A percentile compares a stretch with the other conserved stretches of the same genome.
Evolutionary conservation across 2,329 filamentous ascomycete species (phyloP).

Genomic region (Thielaviopsis ethacetica): DNA sequence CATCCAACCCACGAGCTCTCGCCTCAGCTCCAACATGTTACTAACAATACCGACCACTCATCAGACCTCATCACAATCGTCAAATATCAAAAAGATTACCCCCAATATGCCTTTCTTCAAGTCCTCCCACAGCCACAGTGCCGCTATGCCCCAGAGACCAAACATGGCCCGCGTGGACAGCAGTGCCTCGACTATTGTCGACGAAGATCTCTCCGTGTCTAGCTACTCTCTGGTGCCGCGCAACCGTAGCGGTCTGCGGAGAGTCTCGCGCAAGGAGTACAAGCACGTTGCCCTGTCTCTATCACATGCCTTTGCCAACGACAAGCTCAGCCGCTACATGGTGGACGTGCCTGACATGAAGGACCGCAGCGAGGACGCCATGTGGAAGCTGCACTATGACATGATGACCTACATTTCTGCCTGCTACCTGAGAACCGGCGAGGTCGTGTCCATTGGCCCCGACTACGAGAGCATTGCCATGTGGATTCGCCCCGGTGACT

Average conservation of each 20-base stretch:
- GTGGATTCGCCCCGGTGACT: slow-evolving; percentile 62
- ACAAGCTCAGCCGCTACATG: slow-evolving; percentile 60
- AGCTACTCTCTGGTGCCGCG: slow-evolving; percentile 32
- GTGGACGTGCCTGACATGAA: slow-evolving; percentile 54
- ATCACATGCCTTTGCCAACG: slow-evolving; percentile 60
- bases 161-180: slow-evolving; percentile 28
- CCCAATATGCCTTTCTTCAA: not conserved
- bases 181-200: slow-evolving; percentile 17
- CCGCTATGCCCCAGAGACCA: slow-evolving; percentile 13
- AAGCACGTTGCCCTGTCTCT: slow-evolving; percentile 55
- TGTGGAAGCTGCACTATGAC: slow-evolving; percentile 61
- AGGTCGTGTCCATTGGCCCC: slow-evolving; percentile 58
- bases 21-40: not conserved
- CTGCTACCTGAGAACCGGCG: slow-evolving; percentile 55
- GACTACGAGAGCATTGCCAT: slow-evolving; percentile 65
- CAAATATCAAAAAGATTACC: not conserved
- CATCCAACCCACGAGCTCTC: not conserved
- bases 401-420: slow-evolving; percentile 66
- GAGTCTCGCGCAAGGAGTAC: slow-evolving; percentile 44
- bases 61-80: not conserved
- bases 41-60: not conserved
- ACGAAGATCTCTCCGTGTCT: slow-evolving; percentile 13
- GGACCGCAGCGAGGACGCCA: slow-evolving; percentile 45
- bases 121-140: not conserved
- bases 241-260: slow-evolving; percentile 24